Evolutionary conservation across 805 yeast genomes (phyloP).

Genomic region (Lachancea sp.): DNA sequence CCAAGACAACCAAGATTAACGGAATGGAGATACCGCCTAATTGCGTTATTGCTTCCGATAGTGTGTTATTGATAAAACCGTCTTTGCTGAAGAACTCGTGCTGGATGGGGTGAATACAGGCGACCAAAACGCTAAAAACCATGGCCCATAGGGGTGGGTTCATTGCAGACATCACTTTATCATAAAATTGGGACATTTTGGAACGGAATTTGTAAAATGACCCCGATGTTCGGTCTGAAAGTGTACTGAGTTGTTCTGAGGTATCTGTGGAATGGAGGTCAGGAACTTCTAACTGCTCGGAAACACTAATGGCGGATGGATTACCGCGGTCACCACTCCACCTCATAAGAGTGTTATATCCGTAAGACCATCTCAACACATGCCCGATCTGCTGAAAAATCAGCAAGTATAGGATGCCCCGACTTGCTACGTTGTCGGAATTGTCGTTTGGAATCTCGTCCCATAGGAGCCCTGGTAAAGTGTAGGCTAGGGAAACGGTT

Average conservation of each 20-base stretch:
- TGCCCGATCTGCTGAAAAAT: constrained; percentile 82
- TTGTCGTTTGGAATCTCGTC: constrained; percentile 61
- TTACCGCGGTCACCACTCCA: constrained; percentile 33
- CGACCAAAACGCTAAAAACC: constrained; percentile 61
- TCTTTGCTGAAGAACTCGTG: constrained; percentile 48
- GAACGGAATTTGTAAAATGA: constrained; percentile 16
- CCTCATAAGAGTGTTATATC: constrained; percentile 62
- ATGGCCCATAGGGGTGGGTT: constrained; percentile 83
- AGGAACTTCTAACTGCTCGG: constrained; percentile 7
- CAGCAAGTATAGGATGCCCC: constrained; percentile 68
- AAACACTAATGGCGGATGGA: constrained; percentile 1
- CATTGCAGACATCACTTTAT: constrained; percentile 42
- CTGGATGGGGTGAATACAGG: constrained; percentile 56
- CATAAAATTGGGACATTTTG: constrained; percentile 9
- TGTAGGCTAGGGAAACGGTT: constrained; percentile 69
- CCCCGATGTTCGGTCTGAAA: constrained; percentile 9
- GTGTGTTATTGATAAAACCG: constrained; percentile 60
- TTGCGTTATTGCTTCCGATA: constrained; percentile 56
- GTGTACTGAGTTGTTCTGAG: constrained; percentile 3
- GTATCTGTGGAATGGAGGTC: constrained; percentile 1
- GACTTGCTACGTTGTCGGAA: constrained; percentile 64
- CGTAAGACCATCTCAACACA: constrained; percentile 83
- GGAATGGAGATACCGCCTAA: constrained; percentile 75
- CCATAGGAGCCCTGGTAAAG: constrained; percentile 72
- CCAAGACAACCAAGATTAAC: constrained; percentile 64